These are phyloP conservation scores for Cutaneotrichosporon cavernicola DNA, from an alignment of 1,284 basidiomycete genomes.

Conservation along the genomic window DNA sequence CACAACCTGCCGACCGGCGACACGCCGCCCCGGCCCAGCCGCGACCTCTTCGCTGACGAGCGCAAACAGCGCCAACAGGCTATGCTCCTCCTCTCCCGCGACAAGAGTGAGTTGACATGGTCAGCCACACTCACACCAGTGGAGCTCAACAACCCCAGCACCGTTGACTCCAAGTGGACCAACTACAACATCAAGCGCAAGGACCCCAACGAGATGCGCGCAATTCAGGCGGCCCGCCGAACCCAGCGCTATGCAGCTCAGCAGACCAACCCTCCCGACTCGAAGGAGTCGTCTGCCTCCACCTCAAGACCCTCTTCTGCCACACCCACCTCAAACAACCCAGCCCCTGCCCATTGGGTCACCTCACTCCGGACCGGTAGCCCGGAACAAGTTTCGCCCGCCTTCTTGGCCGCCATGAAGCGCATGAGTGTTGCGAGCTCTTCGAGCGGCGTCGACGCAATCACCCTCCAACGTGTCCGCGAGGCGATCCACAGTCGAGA, in stretches of 20 bases:
- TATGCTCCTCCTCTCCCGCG: background rate
- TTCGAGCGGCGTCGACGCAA: background rate
- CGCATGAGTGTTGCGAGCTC: background rate
- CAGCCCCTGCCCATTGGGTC: background rate
- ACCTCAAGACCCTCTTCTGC: too few relatives aligned
- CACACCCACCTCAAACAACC: background rate
- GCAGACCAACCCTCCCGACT: background rate
- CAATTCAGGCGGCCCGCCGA: background rate
- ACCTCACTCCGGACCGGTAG: background rate
- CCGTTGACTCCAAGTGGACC: background rate
- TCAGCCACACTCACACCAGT: background rate
- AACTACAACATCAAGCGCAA: background rate
- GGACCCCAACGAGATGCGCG: background rate
- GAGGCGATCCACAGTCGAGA: background rate
- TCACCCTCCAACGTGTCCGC: background rate
- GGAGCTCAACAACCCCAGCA: too few relatives aligned
- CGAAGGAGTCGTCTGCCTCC: background rate
- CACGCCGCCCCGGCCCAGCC: background rate
- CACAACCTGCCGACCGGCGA: background rate
- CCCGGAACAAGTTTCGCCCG: background rate
- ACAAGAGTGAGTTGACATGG: background rate
- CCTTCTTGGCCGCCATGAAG: background rate
- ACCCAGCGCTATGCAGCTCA: background rate
- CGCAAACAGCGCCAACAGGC: background rate
- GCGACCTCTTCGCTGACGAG: background rate